Evolutionary conservation across 768 basidiomycete species (phyloP).

Genomic region (Lepiota venenata): DNA sequence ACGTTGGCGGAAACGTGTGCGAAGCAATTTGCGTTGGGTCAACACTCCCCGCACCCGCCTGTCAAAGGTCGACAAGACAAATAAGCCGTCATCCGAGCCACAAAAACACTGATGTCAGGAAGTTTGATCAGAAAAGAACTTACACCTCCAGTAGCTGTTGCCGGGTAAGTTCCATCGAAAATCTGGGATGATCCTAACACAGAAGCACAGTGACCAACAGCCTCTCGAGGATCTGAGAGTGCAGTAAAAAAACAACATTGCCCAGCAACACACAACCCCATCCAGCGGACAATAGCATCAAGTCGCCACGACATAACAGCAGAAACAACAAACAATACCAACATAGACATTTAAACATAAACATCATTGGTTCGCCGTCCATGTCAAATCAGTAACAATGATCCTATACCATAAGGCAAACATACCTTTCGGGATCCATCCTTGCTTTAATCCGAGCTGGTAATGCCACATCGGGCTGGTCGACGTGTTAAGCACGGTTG

Average conservation of each 20-base stretch:
- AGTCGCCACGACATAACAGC: not conserved
- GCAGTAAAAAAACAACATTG: not conserved
- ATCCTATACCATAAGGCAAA: conserved; percentile 22
- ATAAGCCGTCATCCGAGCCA: not conserved
- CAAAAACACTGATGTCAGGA: not conserved
- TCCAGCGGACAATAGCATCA: not conserved
- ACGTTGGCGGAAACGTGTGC: conserved; percentile 63
- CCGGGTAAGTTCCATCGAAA: conserved; percentile 52
- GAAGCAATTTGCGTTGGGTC: conserved; percentile 44
- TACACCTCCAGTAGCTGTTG: conserved; percentile 72
- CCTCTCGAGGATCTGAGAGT: conserved; percentile 41
- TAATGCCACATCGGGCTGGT: conserved; percentile 86
- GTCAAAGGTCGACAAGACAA: not conserved
- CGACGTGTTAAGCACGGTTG: conserved; percentile 61
- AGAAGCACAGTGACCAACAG: conserved; percentile 39
- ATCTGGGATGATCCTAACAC: conserved; percentile 33
- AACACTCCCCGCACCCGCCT: conserved; percentile 60
- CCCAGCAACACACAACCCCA: not conserved
- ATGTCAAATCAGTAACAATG: not conserved
- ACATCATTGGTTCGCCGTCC: not conserved
- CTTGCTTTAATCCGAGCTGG: conserved; percentile 76
- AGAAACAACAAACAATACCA: too few relatives aligned
- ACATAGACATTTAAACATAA: too few relatives aligned
- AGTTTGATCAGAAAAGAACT: conserved; percentile 13
- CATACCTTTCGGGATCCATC: conserved; percentile 80